phyloP scores from a whole-genome alignment of 441 rosid species.

The Gossypium trilobum region DNA sequence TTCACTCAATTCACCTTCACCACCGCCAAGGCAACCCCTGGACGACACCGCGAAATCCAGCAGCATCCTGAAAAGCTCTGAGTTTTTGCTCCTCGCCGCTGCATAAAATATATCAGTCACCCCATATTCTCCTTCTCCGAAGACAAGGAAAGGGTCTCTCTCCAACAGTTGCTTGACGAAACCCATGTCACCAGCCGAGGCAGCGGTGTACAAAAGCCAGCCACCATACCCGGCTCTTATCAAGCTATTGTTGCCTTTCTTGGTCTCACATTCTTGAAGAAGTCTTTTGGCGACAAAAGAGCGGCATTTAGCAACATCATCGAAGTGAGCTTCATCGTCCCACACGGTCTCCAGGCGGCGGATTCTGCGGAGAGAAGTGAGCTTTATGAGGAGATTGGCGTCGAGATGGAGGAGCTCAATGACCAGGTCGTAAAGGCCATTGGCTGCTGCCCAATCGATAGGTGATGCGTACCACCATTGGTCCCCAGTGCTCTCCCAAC shows the following conservation, averaged over 20 bases:
- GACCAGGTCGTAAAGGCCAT: constrained; percentile 78
- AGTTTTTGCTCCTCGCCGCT: constrained; percentile 64
- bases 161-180: constrained; percentile 58
- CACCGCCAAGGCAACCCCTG: constrained; percentile 20
- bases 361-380: constrained; percentile 88
- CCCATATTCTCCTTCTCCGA: constrained; percentile 94
- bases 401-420: constrained; percentile 74
- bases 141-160: constrained; percentile 78
- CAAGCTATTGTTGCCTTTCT: constrained; percentile 44
- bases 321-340: constrained; percentile 65
- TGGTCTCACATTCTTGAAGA: constrained; percentile 36
- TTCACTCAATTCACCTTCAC: constrained; percentile 20
- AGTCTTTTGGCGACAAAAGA: constrained; percentile 56
- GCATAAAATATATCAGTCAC: constrained; percentile 77
- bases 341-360: constrained; percentile 97
- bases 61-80: constrained; percentile 50
- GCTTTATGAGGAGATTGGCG: constrained; percentile 81
- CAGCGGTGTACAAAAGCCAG: constrained; percentile 92
- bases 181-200: constrained; percentile 74
- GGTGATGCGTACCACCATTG: constrained; percentile 99
- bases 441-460: constrained; percentile 91
- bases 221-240: constrained; percentile 92
- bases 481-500: constrained; percentile 98
- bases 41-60: constrained; percentile 35
- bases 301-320: constrained; percentile 58